Evolutionary conservation across 164 flowering plant genomes (phyloP), one percentile per base, ranked within the genome.

Genomic region (Amborella trichopoda): DNA sequence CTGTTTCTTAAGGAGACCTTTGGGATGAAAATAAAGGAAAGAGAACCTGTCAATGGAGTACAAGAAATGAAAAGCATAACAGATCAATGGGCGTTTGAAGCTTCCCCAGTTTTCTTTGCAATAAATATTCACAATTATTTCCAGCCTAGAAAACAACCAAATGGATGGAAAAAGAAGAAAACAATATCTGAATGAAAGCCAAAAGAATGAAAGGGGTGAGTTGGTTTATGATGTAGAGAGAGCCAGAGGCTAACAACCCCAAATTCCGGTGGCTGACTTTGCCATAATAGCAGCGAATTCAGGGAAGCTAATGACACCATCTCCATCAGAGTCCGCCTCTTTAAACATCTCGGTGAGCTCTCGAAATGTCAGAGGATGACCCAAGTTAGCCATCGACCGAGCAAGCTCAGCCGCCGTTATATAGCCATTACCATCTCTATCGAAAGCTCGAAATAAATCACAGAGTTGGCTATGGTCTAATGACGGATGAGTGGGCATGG

Each of bases 341-440:
- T 55, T 59, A 73, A 87, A 75, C 85, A 81, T 79, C 12, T 74
- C 83, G 2, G 80, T 49, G 10, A 87, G 66, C 66, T 87, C 88
- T 3, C 62, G 32, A 49, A 77, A 79, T 6, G 88, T 68, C 28
- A 87, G 63, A 0, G 94, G 83, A 2, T 77, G 85, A 1, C 96
- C 96, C 86, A 87, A 77, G 51, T 79, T 83, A 8, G 94, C 83
- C 96, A 87, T 87, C 10, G 84, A 73, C 2, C 80, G 76, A 0
- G 94, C 96, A 1, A 87, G 81, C 65, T 87, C 91, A 2, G 88
- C 77, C 3, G 88, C 76, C 1, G 91, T 81, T n/a, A 83, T 83
- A 59, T 59, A 74, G 3, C 96, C 94, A 38, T 87, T 87, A 13
- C 91, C 94, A 36, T 87, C 96, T 1, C 77, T 67, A 32, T 83